These are phyloP conservation scores for Aspergillus panamensis DNA, from an alignment of 495 filamentous ascomycete genomes.

Conservation along the genomic window DNA sequence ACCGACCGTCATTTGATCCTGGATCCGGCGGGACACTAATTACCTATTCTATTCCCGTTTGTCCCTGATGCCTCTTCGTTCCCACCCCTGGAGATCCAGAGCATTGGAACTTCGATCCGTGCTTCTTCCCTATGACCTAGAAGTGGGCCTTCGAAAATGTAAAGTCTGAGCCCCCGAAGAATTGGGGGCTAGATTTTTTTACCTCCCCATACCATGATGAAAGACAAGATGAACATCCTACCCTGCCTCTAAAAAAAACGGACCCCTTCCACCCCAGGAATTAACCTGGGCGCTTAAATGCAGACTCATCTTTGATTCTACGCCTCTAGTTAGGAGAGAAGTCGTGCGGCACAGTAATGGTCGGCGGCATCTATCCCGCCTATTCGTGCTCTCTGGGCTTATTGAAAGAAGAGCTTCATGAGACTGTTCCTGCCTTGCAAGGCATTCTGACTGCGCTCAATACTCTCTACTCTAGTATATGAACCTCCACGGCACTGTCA, in stretches of 20 bases:
- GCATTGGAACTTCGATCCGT: constrained; percentile 23
- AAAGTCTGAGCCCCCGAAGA: constrained; percentile 32
- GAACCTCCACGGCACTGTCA: constrained; percentile 18
- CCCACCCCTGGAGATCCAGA: constrained; percentile 26
- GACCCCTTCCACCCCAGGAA: constrained; percentile 11
- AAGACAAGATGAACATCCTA: constrained; percentile 13
- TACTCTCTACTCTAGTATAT: constrained; percentile 26
- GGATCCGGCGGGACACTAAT: constrained; percentile 16
- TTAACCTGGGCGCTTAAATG: constrained; percentile 41
- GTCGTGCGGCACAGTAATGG: constrained; percentile 36
- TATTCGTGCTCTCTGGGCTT: constrained; percentile 38
- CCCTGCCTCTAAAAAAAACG: constrained; percentile 18
- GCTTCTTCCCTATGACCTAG: constrained; percentile 21
- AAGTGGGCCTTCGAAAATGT: constrained; percentile 24
- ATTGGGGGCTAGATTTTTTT: constrained; percentile 25
- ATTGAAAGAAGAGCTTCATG: constrained; percentile 33
- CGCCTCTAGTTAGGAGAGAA: constrained; percentile 27
- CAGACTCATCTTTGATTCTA: constrained; percentile 37
- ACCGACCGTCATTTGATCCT: constrained; percentile 19
- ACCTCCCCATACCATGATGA: constrained; percentile 21
- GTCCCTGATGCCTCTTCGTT: constrained; percentile 16
- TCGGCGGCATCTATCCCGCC: constrained; percentile 32
- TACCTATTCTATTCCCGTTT: constrained; percentile 15
- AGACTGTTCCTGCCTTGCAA: constrained; percentile 38
- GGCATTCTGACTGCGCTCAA: constrained; percentile 34